Conservation (phyloP, 2,329 filamentous ascomycete genomes). For the Shiraia bambusicola region DNA sequence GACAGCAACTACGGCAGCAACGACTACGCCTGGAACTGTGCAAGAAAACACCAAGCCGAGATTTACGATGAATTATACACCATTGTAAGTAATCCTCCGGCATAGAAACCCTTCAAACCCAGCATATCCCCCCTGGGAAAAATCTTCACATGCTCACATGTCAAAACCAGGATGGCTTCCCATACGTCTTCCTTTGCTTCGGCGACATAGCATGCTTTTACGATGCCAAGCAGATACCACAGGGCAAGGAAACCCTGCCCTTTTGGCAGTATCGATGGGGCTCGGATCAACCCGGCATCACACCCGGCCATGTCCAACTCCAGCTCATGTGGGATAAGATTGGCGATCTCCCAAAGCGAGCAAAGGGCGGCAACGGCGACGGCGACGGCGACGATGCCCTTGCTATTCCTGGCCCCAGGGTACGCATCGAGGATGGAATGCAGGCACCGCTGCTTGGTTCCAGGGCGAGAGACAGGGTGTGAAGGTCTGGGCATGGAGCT, state of each 20-base stretch:
- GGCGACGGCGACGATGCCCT: conserved; percentile 1
- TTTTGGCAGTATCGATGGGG: conserved; percentile 40
- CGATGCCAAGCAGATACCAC: conserved; percentile 31
- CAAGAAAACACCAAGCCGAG: conserved; percentile 10
- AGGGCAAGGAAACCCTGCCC: conserved; percentile 14
- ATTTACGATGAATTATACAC: conserved; percentile 37
- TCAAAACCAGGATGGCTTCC: conserved; percentile 30
- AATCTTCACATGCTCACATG: background rate
- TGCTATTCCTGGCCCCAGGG: conserved; percentile 19
- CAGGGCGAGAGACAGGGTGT: conserved; percentile 1
- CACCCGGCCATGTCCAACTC: conserved; percentile 34
- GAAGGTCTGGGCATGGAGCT: too few species aligned
- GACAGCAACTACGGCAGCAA: conserved; percentile 31
- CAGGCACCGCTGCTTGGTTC: conserved; percentile 27
- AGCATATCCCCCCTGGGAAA: too few species aligned
- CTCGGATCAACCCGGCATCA: conserved; percentile 36
- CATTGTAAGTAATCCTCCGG: too few species aligned
- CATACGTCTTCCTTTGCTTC: conserved; percentile 36
- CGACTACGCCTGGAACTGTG: conserved; percentile 34
- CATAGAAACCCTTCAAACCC: too few species aligned
- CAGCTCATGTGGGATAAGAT: conserved; percentile 36
- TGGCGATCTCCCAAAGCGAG: conserved; percentile 25
- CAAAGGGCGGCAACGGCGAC: too few species aligned
- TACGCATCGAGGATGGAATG: conserved; percentile 17
- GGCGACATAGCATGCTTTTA: conserved; percentile 39